Percentiles rank a stretch among this genome's conserved stretches.
phyloP scores from a whole-genome alignment of 352 stramenopile genomes.

The Globisporangium middletonii region DNA sequence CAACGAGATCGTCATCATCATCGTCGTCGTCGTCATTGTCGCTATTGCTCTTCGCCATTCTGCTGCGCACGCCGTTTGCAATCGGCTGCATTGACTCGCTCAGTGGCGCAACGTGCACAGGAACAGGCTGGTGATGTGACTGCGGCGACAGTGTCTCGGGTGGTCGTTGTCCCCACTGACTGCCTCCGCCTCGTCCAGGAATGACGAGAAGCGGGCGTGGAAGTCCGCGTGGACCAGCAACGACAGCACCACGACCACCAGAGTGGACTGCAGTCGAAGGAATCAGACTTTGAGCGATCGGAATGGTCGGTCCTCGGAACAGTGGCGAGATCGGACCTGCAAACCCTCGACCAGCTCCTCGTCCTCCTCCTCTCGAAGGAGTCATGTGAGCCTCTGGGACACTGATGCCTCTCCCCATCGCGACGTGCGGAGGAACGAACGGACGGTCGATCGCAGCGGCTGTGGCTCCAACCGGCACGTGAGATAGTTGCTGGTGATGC shows the following conservation, averaged over 20 bases:
- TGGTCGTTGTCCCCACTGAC: neutral
- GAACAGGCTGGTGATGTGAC: too few species aligned
- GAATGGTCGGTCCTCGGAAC: neutral
- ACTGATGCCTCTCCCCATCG: too few species aligned
- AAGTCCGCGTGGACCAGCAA: neutral
- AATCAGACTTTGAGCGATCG: neutral
- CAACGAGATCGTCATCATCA: constrained; percentile 29
- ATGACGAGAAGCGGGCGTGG: neutral
- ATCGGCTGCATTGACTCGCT: neutral
- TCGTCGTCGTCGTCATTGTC: constrained; percentile 19
- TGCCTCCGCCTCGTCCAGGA: neutral
- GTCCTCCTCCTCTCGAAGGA: neutral
- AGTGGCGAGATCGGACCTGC: constrained; percentile 1
- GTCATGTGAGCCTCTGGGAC: too few species aligned
- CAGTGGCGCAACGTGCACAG: neutral
- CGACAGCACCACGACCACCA: neutral
- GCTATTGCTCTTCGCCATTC: constrained; percentile 1
- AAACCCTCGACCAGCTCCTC: neutral
- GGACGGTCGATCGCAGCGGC: too few species aligned
- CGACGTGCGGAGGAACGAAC: too few species aligned
- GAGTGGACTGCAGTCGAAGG: neutral
- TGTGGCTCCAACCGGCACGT: too few species aligned
- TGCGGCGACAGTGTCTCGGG: neutral
- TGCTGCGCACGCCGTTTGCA: neutral
- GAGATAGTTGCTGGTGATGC: too few species aligned